These are phyloP conservation scores for Fagus crenata DNA, from an alignment of 306 rosid genomes.

Conservation along the genomic window DNA sequence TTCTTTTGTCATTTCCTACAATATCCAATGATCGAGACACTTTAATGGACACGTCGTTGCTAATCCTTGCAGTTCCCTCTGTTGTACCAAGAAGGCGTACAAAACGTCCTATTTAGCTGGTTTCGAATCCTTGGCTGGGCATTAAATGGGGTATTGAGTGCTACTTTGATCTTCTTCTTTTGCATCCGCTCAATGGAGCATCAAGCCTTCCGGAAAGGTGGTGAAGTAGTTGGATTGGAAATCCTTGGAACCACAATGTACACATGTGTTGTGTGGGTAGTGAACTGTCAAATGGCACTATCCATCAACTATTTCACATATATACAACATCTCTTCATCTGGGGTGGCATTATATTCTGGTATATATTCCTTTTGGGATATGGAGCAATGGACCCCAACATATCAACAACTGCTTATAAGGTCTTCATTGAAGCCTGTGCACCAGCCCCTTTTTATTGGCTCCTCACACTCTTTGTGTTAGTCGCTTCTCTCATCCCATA, in stretches of 20 bases:
- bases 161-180: constrained; percentile 73
- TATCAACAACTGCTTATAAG: constrained; percentile 82
- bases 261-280: constrained; percentile 90
- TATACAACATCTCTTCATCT: constrained; percentile 82
- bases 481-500: constrained; percentile 69
- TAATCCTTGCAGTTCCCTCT: constrained; percentile 69
- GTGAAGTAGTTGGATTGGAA: constrained; percentile 65
- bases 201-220: constrained; percentile 85
- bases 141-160: constrained; percentile 58
- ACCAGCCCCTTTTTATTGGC: constrained; percentile 79
- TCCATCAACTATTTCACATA: constrained; percentile 83
- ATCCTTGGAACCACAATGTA: constrained; percentile 78
- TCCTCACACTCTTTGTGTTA: constrained; percentile 62
- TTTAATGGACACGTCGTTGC: neutral
- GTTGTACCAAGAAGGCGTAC: constrained; percentile 92
- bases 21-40: too few species aligned
- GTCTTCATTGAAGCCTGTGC: constrained; percentile 92
- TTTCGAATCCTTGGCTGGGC: constrained; percentile 68
- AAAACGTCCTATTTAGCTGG: constrained; percentile 90
- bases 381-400: constrained; percentile 69
- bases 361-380: constrained; percentile 79
- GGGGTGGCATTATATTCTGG: constrained; percentile 86
- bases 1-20: neutral
- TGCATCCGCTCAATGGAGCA: constrained; percentile 56
- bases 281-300: constrained; percentile 94